phyloP scores from a whole-genome alignment of 169 alveolate species.

The Plasmodium ovale region DNA sequence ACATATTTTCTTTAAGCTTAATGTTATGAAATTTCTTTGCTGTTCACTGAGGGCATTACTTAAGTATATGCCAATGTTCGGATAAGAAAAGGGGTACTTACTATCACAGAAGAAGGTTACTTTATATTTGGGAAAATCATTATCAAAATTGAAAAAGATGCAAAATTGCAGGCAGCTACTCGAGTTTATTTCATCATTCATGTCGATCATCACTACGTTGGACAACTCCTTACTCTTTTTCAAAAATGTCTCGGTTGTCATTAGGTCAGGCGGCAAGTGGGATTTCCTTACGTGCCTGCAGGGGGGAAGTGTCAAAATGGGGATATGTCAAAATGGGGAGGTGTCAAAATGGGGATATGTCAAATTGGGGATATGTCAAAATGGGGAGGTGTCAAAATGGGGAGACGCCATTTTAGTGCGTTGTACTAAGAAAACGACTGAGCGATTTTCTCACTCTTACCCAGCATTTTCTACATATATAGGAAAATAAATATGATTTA shows the following conservation, averaged over 20 bases:
- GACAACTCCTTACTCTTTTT: slow-evolving; percentile 18
- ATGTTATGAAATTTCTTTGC: slow-evolving; percentile 9
- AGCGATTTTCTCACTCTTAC: slow-evolving; percentile 1
- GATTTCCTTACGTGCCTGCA: slow-evolving; percentile 28
- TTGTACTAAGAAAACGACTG: background rate
- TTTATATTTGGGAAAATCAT: slow-evolving; percentile 36
- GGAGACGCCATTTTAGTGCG: too few relatives aligned
- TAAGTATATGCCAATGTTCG: slow-evolving; percentile 28
- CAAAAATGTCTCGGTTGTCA: slow-evolving; percentile 14
- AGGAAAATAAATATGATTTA: slow-evolving; percentile 65
- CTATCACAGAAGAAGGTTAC: slow-evolving; percentile 30
- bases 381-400: background rate
- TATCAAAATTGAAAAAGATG: slow-evolving; percentile 35
- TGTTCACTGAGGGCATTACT: slow-evolving; percentile 23
- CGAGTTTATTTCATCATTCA: slow-evolving; percentile 58
- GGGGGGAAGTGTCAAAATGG: too few relatives aligned
- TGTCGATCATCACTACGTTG: slow-evolving; percentile 11
- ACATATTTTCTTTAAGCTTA: slow-evolving; percentile 34
- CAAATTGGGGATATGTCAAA: too few relatives aligned
- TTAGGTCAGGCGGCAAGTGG: slow-evolving; percentile 43
- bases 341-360: too few relatives aligned
- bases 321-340: background rate
- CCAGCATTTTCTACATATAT: slow-evolving; percentile 52
- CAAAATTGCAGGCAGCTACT: slow-evolving; percentile 17
- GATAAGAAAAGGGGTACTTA: slow-evolving; percentile 45